A percentile compares a stretch with the other conserved stretches of the same genome.
These are phyloP conservation scores for Vanrija sp. DNA, from an alignment of 1,284 basidiomycete genomes.

Conservation along the genomic window DNA sequence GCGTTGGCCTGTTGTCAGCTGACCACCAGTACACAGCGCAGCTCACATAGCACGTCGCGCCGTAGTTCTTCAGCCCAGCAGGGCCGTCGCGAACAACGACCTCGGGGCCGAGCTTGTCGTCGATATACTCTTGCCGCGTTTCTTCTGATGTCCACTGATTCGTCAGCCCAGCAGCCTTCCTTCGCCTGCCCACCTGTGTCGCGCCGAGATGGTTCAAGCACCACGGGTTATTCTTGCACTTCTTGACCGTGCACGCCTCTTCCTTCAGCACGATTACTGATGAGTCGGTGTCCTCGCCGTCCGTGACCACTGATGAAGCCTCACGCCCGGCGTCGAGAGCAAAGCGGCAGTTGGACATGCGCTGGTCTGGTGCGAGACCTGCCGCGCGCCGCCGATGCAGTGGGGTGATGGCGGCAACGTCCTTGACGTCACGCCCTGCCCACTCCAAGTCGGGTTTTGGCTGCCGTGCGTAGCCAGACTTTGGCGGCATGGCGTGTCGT, in stretches of 20 bases:
- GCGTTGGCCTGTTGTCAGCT: slow-evolving; percentile 60
- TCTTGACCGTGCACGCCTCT: slow-evolving; percentile 58
- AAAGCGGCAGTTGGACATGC: slow-evolving; percentile 57
- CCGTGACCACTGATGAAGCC: neutral
- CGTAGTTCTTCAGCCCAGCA: slow-evolving; percentile 85
- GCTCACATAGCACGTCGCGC: slow-evolving; percentile 78
- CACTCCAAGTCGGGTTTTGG: slow-evolving; percentile 61
- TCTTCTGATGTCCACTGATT: slow-evolving; percentile 54
- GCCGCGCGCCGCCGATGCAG: slow-evolving; percentile 64
- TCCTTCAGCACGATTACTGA: neutral
- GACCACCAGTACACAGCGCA: neutral
- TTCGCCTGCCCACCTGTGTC: slow-evolving; percentile 54
- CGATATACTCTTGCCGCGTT: slow-evolving; percentile 58
- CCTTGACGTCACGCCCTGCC: slow-evolving; percentile 63
- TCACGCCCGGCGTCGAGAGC: neutral
- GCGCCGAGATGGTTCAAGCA: slow-evolving; percentile 83
- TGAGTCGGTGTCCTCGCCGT: neutral
- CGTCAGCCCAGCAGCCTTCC: slow-evolving; percentile 43
- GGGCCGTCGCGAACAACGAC: slow-evolving; percentile 59
- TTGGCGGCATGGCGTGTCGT: neutral
- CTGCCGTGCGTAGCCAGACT: neutral
- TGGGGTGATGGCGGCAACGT: slow-evolving; percentile 58
- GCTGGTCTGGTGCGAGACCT: slow-evolving; percentile 58
- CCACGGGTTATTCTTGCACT: slow-evolving; percentile 68
- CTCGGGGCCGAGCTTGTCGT: slow-evolving; percentile 56